Percentiles rank a stretch among this genome's conserved stretches.
These are phyloP conservation scores for Acanthamoeba lenticulata DNA, from an alignment of 208 protist species.

Conservation along the genomic window DNA sequence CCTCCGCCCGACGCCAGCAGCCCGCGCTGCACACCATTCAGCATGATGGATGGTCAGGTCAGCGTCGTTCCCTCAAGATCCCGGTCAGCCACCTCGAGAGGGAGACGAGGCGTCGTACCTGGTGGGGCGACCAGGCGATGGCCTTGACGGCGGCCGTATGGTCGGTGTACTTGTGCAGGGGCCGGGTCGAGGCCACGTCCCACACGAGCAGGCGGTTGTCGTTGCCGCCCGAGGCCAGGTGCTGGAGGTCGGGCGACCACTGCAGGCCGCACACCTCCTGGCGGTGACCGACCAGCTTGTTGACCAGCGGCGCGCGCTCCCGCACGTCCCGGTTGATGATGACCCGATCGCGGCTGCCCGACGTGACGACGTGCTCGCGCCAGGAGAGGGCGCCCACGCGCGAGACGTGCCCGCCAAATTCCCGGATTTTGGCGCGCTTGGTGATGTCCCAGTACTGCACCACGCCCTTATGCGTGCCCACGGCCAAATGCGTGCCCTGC, in stretches of 20 bases:
- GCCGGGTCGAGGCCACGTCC: slow-evolving; percentile 83
- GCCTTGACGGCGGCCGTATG: slow-evolving; percentile 92
- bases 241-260: slow-evolving; percentile 93
- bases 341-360: slow-evolving; percentile 94
- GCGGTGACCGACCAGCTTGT: slow-evolving; percentile 89
- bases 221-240: slow-evolving; percentile 97
- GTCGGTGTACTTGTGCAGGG: slow-evolving; percentile 93
- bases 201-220: slow-evolving; percentile 98
- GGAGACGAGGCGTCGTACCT: no score
- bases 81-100: no score
- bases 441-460: slow-evolving; percentile 88
- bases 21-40: slow-evolving; percentile 90
- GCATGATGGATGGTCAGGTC: no score
- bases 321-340: slow-evolving; percentile 96
- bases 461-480: slow-evolving; percentile 84
- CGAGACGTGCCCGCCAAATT: slow-evolving; percentile 90
- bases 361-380: slow-evolving; percentile 89
- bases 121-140: slow-evolving; percentile 99
- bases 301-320: slow-evolving; percentile 74
- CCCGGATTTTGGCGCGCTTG: slow-evolving; percentile 84
- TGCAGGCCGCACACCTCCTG: slow-evolving; percentile 97
- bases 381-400: slow-evolving; percentile 94
- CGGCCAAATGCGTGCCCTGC: slow-evolving; percentile 85
- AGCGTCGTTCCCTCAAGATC: no score
- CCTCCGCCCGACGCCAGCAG: slow-evolving; percentile 98